phyloP scores from a whole-genome alignment of 2,329 filamentous ascomycete species.

The Purpureocillium takamizusanense region DNA sequence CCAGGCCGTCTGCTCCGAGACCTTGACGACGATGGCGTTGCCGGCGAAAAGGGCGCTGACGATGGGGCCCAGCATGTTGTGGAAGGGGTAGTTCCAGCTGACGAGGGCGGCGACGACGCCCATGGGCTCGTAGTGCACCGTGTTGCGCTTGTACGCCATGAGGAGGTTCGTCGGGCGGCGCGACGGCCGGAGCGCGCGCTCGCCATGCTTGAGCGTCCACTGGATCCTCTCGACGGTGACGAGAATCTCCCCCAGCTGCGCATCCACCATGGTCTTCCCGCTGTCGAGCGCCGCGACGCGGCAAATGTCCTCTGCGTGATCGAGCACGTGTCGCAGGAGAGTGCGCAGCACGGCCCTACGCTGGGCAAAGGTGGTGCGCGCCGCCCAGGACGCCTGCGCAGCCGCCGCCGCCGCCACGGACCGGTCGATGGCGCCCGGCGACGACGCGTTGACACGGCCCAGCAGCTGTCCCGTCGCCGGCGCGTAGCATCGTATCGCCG shows the following conservation, averaged over 20 bases:
- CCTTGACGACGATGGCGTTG: slow-evolving; percentile 88
- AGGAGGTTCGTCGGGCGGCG: slow-evolving; percentile 78
- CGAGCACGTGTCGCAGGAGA: slow-evolving; percentile 72
- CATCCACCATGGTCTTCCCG: slow-evolving; percentile 94
- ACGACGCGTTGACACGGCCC: slow-evolving; percentile 68
- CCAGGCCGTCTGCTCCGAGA: slow-evolving; percentile 94
- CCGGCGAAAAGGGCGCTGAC: slow-evolving; percentile 87
- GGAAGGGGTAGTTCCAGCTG: slow-evolving; percentile 96
- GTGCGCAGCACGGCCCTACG: slow-evolving; percentile 72
- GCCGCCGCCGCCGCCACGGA: slow-evolving; percentile 63
- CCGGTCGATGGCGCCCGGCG: slow-evolving; percentile 67
- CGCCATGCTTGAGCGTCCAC: slow-evolving; percentile 89
- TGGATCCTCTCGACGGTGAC: slow-evolving; percentile 89
- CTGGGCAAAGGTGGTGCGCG: slow-evolving; percentile 62
- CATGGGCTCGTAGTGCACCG: slow-evolving; percentile 81
- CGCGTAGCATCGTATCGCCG: slow-evolving; percentile 73
- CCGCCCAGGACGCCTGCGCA: slow-evolving; percentile 71
- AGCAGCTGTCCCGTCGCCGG: slow-evolving; percentile 84
- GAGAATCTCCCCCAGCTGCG: slow-evolving; percentile 86
- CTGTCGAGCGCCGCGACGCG: slow-evolving; percentile 81
- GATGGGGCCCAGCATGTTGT: slow-evolving; percentile 86
- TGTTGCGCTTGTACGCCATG: slow-evolving; percentile 93
- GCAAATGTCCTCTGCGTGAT: slow-evolving; percentile 83
- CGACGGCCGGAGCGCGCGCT: slow-evolving; percentile 65
- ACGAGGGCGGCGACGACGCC: slow-evolving; percentile 89